These are phyloP conservation scores for Fusarium anguioides DNA, from an alignment of 2,329 filamentous ascomycete species.

Conservation along the genomic window DNA sequence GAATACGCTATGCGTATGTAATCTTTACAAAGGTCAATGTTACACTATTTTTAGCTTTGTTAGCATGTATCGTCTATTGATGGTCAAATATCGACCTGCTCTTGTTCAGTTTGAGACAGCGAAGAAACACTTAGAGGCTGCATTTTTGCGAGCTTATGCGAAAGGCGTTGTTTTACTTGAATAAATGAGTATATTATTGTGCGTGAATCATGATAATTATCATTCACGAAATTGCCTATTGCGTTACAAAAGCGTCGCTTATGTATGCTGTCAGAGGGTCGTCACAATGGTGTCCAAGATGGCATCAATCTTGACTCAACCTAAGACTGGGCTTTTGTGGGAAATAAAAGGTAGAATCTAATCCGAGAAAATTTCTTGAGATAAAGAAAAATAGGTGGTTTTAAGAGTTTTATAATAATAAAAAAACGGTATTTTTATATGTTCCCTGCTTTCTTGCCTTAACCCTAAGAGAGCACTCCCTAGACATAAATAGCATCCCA, in stretches of 20 bases:
- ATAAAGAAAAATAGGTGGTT: too few species aligned
- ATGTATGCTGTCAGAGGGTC: conserved; percentile 18
- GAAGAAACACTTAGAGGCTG: conserved; percentile 6
- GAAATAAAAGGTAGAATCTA: too few species aligned
- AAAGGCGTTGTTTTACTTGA: neutral
- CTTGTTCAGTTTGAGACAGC: conserved; percentile 14
- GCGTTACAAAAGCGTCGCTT: neutral
- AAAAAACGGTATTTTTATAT: too few species aligned
- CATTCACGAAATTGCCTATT: neutral
- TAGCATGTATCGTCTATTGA: neutral
- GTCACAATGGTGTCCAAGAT: conserved; percentile 11
- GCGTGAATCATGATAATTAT: neutral
- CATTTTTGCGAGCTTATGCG: neutral
- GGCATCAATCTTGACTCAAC: conserved; percentile 9
- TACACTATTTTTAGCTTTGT: neutral
- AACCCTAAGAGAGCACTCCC: neutral
- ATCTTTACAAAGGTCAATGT: conserved; percentile 24
- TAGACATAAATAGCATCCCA: neutral
- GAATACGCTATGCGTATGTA: conserved; percentile 35
- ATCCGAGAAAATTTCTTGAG: too few species aligned
- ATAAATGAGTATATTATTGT: neutral
- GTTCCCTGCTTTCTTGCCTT: neutral
- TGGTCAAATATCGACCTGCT: neutral
- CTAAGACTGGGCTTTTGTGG: neutral
- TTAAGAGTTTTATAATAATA: too few species aligned